Evolutionary conservation across 2,329 filamentous ascomycete species (phyloP), one percentile per base, ranked within the genome.

Genomic region (Cladosporium colombiae): DNA sequence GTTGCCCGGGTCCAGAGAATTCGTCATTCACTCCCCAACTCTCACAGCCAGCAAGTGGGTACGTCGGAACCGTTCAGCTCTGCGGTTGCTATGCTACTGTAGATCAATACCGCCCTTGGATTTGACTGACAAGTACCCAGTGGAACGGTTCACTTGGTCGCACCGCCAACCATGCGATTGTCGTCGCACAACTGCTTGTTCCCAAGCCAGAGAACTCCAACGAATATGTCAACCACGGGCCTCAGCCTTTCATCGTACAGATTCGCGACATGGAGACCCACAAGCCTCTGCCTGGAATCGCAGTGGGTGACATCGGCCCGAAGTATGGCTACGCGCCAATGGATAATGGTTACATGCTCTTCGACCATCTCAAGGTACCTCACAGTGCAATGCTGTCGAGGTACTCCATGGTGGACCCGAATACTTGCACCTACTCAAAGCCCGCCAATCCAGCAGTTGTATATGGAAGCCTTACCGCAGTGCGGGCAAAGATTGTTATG

Each of bases 291-390:
- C 69, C 78, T 5, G 82, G 82, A 1, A 82, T 85, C 62, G 78
- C 81, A 2, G 80, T 85, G 18, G 82, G 82, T n/a, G 83, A 85
- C 67, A 84, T 85, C 68, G 83, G 83, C 2, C 81, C 82, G n/a
- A 85, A 85, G 65, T 84, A 85, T 70, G 83, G 82, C 10, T 85
- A 85, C 68, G 78, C 81, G 25, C 78, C 78, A 3, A 83, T 83
- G 82, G 81, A 85, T 66, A 84, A 84, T 65, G 82, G 81, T 0
- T 85, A 85, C 71, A 82, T 84, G 80, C 77, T 85, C 5, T 84
- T 85, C 73, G 74, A 84, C 65, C 75, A 82, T 50, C 78, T 79
- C 68, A 75, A 79, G 33, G 74, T 84, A 5, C 80, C 82, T 14
- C 80, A 82, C 72, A 80, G 78, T 44, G 82, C 82, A 16, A 80